Evolutionary conservation across 1,284 basidiomycete genomes (phyloP).

Genomic region (Apiotrichum laibachii): DNA sequence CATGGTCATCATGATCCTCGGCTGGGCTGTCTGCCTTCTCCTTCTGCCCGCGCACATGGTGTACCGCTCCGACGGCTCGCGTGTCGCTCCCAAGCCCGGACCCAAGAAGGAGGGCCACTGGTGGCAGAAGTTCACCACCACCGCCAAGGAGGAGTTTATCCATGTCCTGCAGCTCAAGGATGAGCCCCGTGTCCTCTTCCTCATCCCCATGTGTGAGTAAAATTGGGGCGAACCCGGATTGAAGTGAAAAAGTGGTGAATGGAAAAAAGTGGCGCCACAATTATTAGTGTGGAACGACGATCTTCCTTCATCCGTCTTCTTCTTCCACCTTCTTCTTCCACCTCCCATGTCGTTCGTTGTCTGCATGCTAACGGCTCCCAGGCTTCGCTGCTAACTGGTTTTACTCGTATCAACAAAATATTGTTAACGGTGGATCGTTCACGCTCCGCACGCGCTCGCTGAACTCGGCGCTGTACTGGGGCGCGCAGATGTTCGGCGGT

Average conservation of each 20-base stretch:
- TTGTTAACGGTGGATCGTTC: slow-evolving; percentile 40
- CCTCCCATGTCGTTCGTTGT: too few relatives aligned
- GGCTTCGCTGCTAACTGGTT: slow-evolving; percentile 12
- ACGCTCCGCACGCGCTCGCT: slow-evolving; percentile 42
- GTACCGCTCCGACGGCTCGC: slow-evolving; percentile 18
- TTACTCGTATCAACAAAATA: slow-evolving; percentile 26
- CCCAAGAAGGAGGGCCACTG: background rate
- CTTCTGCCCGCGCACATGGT: slow-evolving; percentile 20
- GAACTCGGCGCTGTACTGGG: slow-evolving; percentile 51
- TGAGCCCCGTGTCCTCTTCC: slow-evolving; percentile 26
- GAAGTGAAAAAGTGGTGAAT: too few relatives aligned
- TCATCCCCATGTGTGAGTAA: slow-evolving; percentile 22
- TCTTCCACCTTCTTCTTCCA: too few relatives aligned
- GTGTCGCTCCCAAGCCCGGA: slow-evolving; percentile 10
- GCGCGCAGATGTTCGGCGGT: slow-evolving; percentile 36
- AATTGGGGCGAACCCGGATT: too few relatives aligned
- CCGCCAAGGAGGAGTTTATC: slow-evolving; percentile 14
- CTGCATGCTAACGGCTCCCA: too few relatives aligned
- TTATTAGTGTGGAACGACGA: too few relatives aligned
- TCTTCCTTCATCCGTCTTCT: too few relatives aligned
- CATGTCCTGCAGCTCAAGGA: slow-evolving; percentile 21
- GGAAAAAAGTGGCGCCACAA: background rate
- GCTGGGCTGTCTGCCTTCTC: slow-evolving; percentile 18
- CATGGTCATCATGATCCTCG: slow-evolving; percentile 27
- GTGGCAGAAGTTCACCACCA: slow-evolving; percentile 11